Evolutionary conservation across 1,139 yeast genomes (phyloP).

Genomic region (Nakaseomyces nivariensis): DNA sequence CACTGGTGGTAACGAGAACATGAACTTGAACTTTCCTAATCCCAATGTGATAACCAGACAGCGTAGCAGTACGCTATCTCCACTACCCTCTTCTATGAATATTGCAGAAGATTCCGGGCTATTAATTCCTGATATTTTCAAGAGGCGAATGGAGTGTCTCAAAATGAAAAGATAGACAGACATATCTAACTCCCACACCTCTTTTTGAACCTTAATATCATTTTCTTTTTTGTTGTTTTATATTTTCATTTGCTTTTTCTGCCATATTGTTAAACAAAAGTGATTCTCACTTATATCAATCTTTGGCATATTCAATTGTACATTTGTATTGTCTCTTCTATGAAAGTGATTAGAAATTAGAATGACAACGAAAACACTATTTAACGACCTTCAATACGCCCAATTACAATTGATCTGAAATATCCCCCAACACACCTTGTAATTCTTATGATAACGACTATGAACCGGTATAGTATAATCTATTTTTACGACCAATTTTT

Average conservation of each 20-base stretch:
- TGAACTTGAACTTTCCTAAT: conserved; percentile 3
- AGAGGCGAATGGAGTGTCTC: conserved; percentile 1
- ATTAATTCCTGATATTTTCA: background rate
- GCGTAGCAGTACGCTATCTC: conserved; percentile 8
- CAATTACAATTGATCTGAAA: background rate
- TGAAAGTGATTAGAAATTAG: no score
- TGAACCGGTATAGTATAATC: background rate
- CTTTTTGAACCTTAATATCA: background rate
- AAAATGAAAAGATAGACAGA: background rate
- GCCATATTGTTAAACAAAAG: no score
- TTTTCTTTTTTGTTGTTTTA: background rate
- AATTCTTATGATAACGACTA: background rate
- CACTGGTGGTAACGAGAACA: background rate
- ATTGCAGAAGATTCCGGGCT: background rate
- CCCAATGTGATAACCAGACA: conserved; percentile 5
- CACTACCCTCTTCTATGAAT: conserved; percentile 4
- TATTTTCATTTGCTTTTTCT: no score
- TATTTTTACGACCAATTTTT: background rate
- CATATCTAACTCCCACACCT: no score
- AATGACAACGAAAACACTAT: background rate
- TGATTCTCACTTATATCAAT: no score
- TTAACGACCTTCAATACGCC: background rate
- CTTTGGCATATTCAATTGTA: no score
- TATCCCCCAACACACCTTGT: background rate
- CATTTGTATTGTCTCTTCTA: no score